Evolutionary conservation across 1,284 basidiomycete genomes (phyloP).

Genomic region (Porogramme epimiltina): DNA sequence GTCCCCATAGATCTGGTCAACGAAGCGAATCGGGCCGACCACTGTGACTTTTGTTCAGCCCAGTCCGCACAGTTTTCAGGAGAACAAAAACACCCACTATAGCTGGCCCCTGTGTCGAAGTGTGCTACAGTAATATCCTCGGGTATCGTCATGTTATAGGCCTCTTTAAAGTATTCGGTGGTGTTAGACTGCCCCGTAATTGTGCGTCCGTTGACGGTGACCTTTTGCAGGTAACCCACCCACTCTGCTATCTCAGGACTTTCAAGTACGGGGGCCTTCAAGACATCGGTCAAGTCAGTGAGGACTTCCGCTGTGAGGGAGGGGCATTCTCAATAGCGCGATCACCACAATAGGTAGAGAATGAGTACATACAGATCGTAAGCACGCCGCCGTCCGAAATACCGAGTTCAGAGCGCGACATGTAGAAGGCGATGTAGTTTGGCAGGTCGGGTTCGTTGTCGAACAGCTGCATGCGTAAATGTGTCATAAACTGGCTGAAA

Average conservation of each 20-base stretch:
- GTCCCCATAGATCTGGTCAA: no score
- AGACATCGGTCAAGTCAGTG: conserved; percentile 6
- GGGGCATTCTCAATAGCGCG: neutral
- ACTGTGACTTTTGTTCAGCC: no score
- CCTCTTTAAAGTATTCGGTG: neutral
- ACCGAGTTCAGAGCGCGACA: conserved; percentile 23
- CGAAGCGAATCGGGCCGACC: no score
- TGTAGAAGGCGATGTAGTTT: conserved; percentile 23
- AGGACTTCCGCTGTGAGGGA: conserved; percentile 14
- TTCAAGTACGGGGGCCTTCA: conserved; percentile 6
- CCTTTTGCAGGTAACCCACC: conserved; percentile 13
- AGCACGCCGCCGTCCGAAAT: conserved; percentile 26
- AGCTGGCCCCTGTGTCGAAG: no score
- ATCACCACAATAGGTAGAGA: no score
- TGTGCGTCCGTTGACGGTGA: conserved; percentile 10
- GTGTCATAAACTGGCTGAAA: neutral
- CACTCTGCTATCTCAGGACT: neutral
- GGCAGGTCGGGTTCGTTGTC: conserved; percentile 17
- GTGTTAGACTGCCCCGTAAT: conserved; percentile 6
- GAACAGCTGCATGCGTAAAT: conserved; percentile 19
- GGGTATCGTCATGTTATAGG: no score
- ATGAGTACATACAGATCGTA: conserved; percentile 22
- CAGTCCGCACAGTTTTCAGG: no score
- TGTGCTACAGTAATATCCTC: no score
- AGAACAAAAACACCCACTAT: no score